phyloP scores from a whole-genome alignment of 2,329 filamentous ascomycete genomes.

The Trichoderma koningii region DNA sequence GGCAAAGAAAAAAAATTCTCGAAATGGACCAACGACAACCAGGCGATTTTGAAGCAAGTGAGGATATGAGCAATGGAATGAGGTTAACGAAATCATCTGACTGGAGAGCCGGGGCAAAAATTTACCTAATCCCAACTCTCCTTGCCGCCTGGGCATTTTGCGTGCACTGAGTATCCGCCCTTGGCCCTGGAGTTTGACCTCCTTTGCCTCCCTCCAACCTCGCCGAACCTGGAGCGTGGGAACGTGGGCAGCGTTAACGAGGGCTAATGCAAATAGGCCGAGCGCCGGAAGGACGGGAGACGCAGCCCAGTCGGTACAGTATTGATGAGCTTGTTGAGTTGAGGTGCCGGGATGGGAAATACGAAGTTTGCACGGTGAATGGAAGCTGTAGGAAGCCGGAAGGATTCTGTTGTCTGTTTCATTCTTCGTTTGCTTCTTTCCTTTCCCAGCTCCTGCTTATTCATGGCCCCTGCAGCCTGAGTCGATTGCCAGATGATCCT shows the following conservation, averaged over 20 bases:
- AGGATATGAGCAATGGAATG: constrained; percentile 33
- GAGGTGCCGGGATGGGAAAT: not conserved
- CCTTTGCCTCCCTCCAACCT: not conserved
- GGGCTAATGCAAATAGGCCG: constrained; percentile 25
- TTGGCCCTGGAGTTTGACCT: constrained; percentile 7
- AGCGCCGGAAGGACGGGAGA: constrained; percentile 20
- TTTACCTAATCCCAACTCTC: constrained; percentile 44
- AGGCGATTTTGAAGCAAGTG: constrained; percentile 22
- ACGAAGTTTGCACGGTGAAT: not conserved
- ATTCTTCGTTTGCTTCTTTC: not conserved
- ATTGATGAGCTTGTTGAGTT: no score
- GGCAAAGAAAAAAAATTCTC: constrained; percentile 14
- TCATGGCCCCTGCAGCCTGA: not conserved
- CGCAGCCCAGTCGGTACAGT: not conserved
- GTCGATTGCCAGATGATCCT: constrained; percentile 10
- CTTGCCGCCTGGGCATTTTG: constrained; percentile 29
- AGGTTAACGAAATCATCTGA: constrained; percentile 39
- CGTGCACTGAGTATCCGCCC: constrained; percentile 8
- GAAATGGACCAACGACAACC: constrained; percentile 23
- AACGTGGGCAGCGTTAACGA: constrained; percentile 15
- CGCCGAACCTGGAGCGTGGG: constrained; percentile 14
- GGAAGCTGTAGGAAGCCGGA: not conserved
- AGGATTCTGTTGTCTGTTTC: not conserved
- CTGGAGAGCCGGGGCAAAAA: constrained; percentile 41
- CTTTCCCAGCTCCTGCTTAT: not conserved